A percentile compares a stretch with the other conserved stretches of the same genome.
These are phyloP conservation scores for Zygoascus meyerae DNA, from an alignment of 1,139 yeast genomes.

Conservation along the genomic window DNA sequence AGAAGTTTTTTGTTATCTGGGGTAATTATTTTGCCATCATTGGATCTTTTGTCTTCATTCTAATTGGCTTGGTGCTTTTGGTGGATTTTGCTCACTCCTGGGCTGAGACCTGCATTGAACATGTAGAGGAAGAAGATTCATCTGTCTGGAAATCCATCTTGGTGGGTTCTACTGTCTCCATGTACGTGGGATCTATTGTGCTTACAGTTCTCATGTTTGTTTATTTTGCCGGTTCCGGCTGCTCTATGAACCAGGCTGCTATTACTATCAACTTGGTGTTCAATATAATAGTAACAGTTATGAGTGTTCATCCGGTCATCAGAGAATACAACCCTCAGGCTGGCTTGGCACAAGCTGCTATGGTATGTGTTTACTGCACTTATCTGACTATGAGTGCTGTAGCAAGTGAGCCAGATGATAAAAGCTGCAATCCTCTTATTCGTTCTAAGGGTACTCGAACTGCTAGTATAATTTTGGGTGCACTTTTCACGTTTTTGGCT, in stretches of 20 bases:
- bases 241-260: constrained; percentile 87
- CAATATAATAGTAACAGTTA: constrained; percentile 54
- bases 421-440: constrained; percentile 81
- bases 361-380: constrained; percentile 92
- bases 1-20: constrained; percentile 78
- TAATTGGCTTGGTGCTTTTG: constrained; percentile 80
- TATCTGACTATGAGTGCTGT: constrained; percentile 91
- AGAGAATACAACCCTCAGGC: constrained; percentile 94
- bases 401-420: constrained; percentile 94
- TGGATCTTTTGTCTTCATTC: constrained; percentile 76
- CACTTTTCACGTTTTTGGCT: constrained; percentile 87
- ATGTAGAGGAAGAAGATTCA: constrained; percentile 82
- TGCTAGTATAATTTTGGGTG: constrained; percentile 81
- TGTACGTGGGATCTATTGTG: constrained; percentile 70
- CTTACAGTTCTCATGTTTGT: constrained; percentile 76
- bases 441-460: constrained; percentile 89
- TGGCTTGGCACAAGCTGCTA: constrained; percentile 93
- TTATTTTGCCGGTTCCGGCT: constrained; percentile 77
- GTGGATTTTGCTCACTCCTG: constrained; percentile 98
- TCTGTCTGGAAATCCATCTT: constrained; percentile 75
- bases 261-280: constrained; percentile 70
- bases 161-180: constrained; percentile 77
- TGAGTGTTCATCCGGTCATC: constrained; percentile 75
- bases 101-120: constrained; percentile 94
- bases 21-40: constrained; percentile 86